Conservation (phyloP, 164 flowering plant genomes). For the Piper longum region DNA sequence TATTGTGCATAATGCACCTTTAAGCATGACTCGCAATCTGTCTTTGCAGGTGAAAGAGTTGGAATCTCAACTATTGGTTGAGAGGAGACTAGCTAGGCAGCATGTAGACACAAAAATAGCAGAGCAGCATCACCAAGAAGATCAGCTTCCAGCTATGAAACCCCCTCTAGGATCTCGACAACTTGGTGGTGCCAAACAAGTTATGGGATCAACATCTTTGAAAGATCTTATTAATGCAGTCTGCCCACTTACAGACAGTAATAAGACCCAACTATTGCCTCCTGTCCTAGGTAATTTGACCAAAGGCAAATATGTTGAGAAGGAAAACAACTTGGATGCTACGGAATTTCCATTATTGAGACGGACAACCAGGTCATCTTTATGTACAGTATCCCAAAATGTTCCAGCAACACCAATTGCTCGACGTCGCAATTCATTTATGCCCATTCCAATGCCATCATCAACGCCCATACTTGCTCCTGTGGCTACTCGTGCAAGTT, state of each 20-base stretch:
- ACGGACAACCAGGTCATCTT: constrained; percentile 54
- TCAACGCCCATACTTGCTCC: constrained; percentile 13
- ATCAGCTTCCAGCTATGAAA: constrained; percentile 26
- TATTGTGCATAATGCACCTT: too few relatives aligned
- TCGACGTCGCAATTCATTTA: constrained; percentile 54
- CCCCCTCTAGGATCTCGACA: constrained; percentile 33
- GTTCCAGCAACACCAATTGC: constrained; percentile 28
- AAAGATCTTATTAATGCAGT: constrained; percentile 24
- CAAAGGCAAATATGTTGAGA: constrained; percentile 25
- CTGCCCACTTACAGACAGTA: constrained; percentile 24
- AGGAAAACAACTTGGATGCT: constrained; percentile 65
- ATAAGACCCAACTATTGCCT: constrained; percentile 17
- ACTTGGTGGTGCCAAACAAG: constrained; percentile 26
- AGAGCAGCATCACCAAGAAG: constrained; percentile 36
- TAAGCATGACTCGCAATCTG: neutral
- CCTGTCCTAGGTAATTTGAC: constrained; percentile 10
- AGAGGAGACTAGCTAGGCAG: constrained; percentile 82
- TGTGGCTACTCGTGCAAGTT: constrained; percentile 2
- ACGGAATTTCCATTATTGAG: constrained; percentile 25
- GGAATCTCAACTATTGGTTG: constrained; percentile 72
- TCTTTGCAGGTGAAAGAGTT: constrained; percentile 75
- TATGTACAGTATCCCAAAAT: constrained; percentile 32
- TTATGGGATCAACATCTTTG: constrained; percentile 15
- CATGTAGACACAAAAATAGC: constrained; percentile 78
- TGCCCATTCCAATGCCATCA: constrained; percentile 40